A percentile compares a stretch with the other conserved stretches of the same genome.
Conservation (phyloP, 768 basidiomycete genomes). For the Pleurotus djamor region DNA sequence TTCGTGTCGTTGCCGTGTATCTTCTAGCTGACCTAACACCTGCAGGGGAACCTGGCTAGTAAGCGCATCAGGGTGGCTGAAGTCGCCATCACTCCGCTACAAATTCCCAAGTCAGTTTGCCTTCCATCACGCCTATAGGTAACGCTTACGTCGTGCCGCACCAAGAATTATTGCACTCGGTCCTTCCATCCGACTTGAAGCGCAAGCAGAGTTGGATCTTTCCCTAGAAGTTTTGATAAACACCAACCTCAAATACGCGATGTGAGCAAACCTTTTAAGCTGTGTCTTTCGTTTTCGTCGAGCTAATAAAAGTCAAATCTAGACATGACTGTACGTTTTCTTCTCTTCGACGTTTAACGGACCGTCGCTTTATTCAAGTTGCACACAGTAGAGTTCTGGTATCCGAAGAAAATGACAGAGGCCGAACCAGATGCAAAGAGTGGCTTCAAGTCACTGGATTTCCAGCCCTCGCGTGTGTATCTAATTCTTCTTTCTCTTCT, state of each 20-base stretch:
- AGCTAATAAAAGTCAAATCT: too few relatives aligned
- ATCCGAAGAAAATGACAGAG: background rate
- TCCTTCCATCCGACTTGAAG: background rate
- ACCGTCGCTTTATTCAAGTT: too few relatives aligned
- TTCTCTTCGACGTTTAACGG: too few relatives aligned
- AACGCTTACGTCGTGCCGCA: too few relatives aligned
- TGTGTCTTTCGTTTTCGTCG: too few relatives aligned
- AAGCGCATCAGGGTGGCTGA: background rate
- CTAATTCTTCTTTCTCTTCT: too few relatives aligned
- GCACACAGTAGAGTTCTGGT: conserved; percentile 2
- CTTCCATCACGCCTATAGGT: too few relatives aligned
- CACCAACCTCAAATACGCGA: background rate
- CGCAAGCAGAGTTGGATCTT: background rate
- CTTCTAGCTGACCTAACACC: too few relatives aligned
- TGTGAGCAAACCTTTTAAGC: background rate
- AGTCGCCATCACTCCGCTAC: background rate
- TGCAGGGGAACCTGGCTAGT: background rate
- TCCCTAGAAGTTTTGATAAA: background rate
- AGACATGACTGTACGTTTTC: background rate
- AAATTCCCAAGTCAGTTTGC: background rate
- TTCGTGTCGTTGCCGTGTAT: too few relatives aligned
- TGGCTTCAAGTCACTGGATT: background rate
- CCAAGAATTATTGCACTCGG: background rate
- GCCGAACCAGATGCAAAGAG: background rate
- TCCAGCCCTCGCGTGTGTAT: background rate